These are phyloP conservation scores for Fomitopsis schrenkii DNA, from an alignment of 1,284 basidiomycete species.

Conservation along the genomic window DNA sequence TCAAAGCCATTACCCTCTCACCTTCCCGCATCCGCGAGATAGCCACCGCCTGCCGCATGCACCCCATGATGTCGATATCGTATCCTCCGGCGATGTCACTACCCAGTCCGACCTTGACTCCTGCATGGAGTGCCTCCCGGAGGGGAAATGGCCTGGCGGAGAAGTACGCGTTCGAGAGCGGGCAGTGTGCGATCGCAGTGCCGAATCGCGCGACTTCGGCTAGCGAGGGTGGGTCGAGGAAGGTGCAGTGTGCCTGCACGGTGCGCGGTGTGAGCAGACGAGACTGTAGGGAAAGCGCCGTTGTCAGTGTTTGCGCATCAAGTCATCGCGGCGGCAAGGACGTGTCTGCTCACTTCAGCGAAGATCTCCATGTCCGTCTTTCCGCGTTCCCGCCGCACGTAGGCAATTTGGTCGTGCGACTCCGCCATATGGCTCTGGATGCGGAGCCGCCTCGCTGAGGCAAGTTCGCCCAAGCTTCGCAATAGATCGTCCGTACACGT, in stretches of 20 bases:
- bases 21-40: conserved; percentile 74
- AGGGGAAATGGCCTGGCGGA: conserved; percentile 70
- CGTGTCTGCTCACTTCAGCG: conserved; percentile 43
- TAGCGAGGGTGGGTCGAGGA: conserved; percentile 50
- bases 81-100: conserved; percentile 87
- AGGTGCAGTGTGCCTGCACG: conserved; percentile 85
- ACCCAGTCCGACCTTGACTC: conserved; percentile 72
- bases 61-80: conserved; percentile 66
- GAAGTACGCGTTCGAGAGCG: conserved; percentile 83
- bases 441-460: conserved; percentile 21
- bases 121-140: conserved; percentile 63
- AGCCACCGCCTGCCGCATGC: conserved; percentile 75
- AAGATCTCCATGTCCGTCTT: conserved; percentile 72
- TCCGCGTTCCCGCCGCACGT: conserved; percentile 57
- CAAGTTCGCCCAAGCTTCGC: conserved; percentile 44
- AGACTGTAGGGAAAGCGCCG: conserved; percentile 33
- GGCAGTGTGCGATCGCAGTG: conserved; percentile 78
- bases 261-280: conserved; percentile 59
- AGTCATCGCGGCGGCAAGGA: neutral
- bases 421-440: conserved; percentile 54
- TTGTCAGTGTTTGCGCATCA: conserved; percentile 1
- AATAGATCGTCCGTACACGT: conserved; percentile 71
- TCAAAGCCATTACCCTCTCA: conserved; percentile 29
- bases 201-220: conserved; percentile 45
- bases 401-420: conserved; percentile 55